These are phyloP conservation scores for Tillandsia leiboldiana DNA, from an alignment of 176 grass and related monocot genomes.

Conservation along the genomic window DNA sequence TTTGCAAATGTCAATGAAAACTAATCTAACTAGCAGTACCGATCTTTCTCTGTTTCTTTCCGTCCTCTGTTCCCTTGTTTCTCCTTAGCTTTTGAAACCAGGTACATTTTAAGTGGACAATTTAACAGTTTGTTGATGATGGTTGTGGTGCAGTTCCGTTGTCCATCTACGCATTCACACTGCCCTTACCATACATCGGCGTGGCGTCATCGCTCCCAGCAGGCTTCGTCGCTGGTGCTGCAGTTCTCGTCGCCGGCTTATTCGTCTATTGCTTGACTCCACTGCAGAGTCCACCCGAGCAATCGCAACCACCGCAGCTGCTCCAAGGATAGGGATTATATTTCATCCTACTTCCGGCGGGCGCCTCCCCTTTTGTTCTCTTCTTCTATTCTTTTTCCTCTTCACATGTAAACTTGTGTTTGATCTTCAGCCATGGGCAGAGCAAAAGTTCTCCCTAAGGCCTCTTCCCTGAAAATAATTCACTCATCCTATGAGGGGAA, in stretches of 20 bases:
- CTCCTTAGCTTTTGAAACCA: slow-evolving; percentile 8
- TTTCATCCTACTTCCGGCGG: slow-evolving; percentile 20
- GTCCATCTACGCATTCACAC: slow-evolving; percentile 93
- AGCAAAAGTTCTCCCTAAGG: slow-evolving; percentile 44
- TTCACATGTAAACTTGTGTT: neutral
- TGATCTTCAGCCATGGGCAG: slow-evolving; percentile 17
- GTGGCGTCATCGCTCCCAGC: slow-evolving; percentile 60
- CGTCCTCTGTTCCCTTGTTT: neutral
- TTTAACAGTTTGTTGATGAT: slow-evolving; percentile 2
- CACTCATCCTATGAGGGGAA: slow-evolving; percentile 19
- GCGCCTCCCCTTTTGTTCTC: slow-evolving; percentile 10
- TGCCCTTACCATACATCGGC: slow-evolving; percentile 91
- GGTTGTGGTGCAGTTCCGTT: slow-evolving; percentile 69
- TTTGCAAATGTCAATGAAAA: too few relatives aligned
- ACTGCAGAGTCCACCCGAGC: slow-evolving; percentile 6
- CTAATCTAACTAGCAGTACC: slow-evolving; percentile 2
- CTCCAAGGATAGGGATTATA: slow-evolving; percentile 7
- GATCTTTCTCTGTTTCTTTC: slow-evolving; percentile 1
- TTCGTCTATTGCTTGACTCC: slow-evolving; percentile 58
- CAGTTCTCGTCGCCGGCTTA: slow-evolving; percentile 56
- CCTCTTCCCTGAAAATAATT: slow-evolving; percentile 14
- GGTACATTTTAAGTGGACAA: slow-evolving; percentile 8
- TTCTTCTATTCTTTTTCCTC: slow-evolving; percentile 15
- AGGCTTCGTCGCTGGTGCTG: slow-evolving; percentile 68
- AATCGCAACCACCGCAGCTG: neutral